Base-by-base conservation (phyloP, 768 basidiomycete genomes). In the Trametes cinnabarina region DNA sequence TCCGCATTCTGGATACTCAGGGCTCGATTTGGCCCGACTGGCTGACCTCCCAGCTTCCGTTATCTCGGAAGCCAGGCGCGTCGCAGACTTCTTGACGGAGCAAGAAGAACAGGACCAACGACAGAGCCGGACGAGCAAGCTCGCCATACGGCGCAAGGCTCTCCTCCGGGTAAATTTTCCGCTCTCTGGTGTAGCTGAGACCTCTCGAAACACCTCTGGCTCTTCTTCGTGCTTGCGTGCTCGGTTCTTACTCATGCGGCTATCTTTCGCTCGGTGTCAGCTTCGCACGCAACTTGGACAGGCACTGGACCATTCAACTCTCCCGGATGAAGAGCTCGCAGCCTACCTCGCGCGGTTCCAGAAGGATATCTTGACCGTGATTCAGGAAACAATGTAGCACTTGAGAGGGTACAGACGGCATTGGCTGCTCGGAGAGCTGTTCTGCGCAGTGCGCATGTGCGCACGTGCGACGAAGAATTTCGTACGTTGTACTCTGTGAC, bases 11-110 rank as follows among this genome's bases (percentile, higher is more conserved):
- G n/a, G n/a, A n/a, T n/a, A n/a, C n/a, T n/a, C 61, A 95, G 95
- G 96, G 3, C 76, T 99, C 11, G 90, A 97, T 64, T 81, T 98
- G 25, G 94, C 95, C 12, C 83, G 84, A 46, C 79, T 96, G 5
- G 94, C 93, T 0, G 92, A 94, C 66, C 76, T 99, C 0, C 96
- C 96, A 0, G 61, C 70, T 0, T 82, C 89, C 46, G 83, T 96
- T 12, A 69, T 94, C 40, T 61, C 66, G 4, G 85, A 89, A 69
- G 86, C 82, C 5, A 80, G 73, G 57, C 75, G 82, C 54, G 82
- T 91, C 0, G 82, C 92, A 2, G 76, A 77, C 14, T 74, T 71
- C 9, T 79, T 97, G 10, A 72, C 79, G 3, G 81, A 81, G 20
- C 71, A 86, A 8, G 83, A 90, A 55, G 76, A 77, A 3, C 78